phyloP scores from a whole-genome alignment of 2,329 filamentous ascomycete species.

The Exophiala viscosa region DNA sequence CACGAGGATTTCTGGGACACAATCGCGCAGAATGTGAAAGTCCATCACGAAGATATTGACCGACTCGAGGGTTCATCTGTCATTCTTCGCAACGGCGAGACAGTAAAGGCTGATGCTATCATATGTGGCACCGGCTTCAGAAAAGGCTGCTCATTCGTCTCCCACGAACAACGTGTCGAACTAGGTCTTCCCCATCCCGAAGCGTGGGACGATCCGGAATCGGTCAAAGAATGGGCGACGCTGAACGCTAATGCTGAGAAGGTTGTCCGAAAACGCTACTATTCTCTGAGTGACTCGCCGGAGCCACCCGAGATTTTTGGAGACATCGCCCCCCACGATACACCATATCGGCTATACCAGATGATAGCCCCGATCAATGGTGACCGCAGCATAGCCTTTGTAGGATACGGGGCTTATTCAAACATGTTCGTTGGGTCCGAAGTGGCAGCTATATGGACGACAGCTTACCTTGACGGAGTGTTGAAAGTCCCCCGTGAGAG shows the following conservation, averaged over 20 bases:
- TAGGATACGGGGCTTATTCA: neutral
- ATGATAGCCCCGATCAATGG: neutral
- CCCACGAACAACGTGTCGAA: neutral
- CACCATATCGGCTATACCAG: neutral
- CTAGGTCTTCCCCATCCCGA: neutral
- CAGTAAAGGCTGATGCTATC: neutral
- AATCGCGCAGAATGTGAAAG: neutral
- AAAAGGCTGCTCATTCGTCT: neutral
- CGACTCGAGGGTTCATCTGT: neutral
- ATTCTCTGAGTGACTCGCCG: neutral
- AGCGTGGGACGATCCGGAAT: neutral
- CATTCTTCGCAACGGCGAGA: neutral
- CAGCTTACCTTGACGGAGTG: neutral
- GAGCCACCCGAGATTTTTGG: neutral
- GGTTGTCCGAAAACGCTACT: neutral
- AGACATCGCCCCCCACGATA: neutral
- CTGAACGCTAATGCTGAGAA: neutral
- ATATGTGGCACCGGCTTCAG: neutral
- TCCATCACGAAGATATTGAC: neutral
- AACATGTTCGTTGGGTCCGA: neutral
- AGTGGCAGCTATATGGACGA: neutral
- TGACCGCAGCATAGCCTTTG: neutral
- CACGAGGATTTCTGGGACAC: slow-evolving; percentile 2
- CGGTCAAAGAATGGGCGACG: neutral
- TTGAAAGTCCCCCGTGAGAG: neutral